phyloP scores from a whole-genome alignment of 2,329 filamentous ascomycete genomes.

The Epichloe bromicola region DNA sequence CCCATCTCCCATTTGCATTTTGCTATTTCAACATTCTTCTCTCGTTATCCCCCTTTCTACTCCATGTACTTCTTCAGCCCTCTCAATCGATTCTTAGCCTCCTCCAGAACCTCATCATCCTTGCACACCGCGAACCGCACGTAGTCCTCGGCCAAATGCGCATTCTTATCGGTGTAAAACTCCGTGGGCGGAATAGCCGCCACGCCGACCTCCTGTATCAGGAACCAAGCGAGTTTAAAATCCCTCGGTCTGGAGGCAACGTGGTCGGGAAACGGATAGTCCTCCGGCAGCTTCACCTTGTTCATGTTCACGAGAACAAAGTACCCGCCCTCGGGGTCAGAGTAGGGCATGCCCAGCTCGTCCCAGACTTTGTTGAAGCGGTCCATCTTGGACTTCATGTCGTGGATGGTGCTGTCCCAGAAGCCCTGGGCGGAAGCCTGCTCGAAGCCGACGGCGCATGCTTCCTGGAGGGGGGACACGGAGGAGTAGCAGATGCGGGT shows the following conservation, averaged over 20 bases:
- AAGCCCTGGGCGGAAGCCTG: slow-evolving; percentile 74
- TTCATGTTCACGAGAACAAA: slow-evolving; percentile 92
- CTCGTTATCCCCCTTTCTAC: not conserved
- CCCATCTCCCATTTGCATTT: too few relatives aligned
- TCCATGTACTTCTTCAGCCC: slow-evolving; percentile 59
- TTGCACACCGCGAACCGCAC: slow-evolving; percentile 95
- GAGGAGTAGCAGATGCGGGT: slow-evolving; percentile 94
- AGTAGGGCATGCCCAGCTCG: slow-evolving; percentile 68
- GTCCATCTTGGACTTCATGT: slow-evolving; percentile 84
- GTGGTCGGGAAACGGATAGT: slow-evolving; percentile 81
- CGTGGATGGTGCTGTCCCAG: slow-evolving; percentile 69
- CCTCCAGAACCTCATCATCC: slow-evolving; percentile 71
- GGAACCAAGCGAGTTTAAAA: slow-evolving; percentile 91
- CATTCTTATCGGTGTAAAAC: slow-evolving; percentile 81
- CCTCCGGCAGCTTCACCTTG: slow-evolving; percentile 69
- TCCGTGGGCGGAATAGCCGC: slow-evolving; percentile 94
- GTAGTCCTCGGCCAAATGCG: slow-evolving; percentile 81
- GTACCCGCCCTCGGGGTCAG: slow-evolving; percentile 90
- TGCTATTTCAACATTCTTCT: too few relatives aligned
- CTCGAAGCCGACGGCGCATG: slow-evolving; percentile 86
- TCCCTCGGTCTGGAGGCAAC: slow-evolving; percentile 78
- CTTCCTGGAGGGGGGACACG: slow-evolving; percentile 82
- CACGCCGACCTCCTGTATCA: slow-evolving; percentile 92
- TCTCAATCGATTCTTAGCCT: slow-evolving; percentile 61
- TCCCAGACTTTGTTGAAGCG: slow-evolving; percentile 73